These are phyloP conservation scores for Lipomyces mesembrius DNA, from an alignment of 805 yeast genomes.

Conservation along the genomic window DNA sequence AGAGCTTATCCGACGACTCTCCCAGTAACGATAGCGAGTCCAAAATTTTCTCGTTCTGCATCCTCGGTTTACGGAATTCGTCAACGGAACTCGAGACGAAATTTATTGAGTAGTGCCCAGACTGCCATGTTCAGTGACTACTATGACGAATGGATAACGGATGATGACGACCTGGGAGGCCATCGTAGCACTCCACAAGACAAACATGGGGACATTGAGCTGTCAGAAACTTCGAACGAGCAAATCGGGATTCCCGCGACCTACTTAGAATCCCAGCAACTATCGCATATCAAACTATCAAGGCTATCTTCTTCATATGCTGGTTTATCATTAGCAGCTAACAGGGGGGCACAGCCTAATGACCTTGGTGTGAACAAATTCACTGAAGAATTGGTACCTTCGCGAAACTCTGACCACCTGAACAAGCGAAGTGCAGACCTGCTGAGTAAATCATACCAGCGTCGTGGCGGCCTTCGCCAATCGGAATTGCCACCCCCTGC, in stretches of 20 bases:
- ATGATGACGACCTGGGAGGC: background rate
- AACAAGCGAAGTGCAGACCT: background rate
- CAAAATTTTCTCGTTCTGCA: background rate
- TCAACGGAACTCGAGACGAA: background rate
- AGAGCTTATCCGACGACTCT: background rate
- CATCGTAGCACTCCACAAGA: background rate
- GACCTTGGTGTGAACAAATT: background rate
- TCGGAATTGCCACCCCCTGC: background rate
- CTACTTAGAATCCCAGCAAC: slow-evolving; percentile 1
- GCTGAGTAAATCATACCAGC: background rate
- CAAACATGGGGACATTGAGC: background rate
- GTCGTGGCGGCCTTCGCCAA: background rate
- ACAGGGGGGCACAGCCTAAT: background rate
- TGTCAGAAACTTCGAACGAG: slow-evolving; percentile 12
- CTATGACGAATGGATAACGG: slow-evolving; percentile 8
- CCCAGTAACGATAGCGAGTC: background rate
- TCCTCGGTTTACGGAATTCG: background rate
- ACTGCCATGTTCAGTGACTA: background rate
- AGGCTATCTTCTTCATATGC: background rate
- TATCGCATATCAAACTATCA: background rate
- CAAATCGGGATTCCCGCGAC: background rate
- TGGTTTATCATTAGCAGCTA: background rate
- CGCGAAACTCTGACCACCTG: background rate
- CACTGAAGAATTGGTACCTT: background rate
- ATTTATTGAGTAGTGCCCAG: background rate